Evolutionary conservation across 352 stramenopile genomes (phyloP).

Genomic region (Globisporangium nunn): DNA sequence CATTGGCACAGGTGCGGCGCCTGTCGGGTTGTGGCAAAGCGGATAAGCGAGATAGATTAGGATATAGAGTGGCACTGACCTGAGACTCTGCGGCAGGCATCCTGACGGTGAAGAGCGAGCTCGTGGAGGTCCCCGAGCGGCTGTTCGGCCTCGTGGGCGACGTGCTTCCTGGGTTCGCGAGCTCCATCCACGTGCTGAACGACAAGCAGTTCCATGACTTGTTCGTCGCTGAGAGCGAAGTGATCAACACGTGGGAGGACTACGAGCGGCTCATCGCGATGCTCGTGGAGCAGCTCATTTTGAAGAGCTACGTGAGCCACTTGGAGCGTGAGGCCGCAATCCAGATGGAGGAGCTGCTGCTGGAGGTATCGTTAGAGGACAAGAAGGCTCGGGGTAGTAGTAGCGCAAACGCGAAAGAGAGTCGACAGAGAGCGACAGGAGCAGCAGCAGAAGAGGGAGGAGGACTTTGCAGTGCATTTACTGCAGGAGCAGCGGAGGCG

Average conservation of each 20-base stretch:
- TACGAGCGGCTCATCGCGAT: slow-evolving; percentile 81
- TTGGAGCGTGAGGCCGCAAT: slow-evolving; percentile 56
- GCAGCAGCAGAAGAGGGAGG: not conserved
- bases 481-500: not conserved
- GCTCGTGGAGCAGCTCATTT: slow-evolving; percentile 77
- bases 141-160: slow-evolving; percentile 59
- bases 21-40: too few relatives aligned
- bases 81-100: slow-evolving; percentile 33
- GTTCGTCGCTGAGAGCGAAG: slow-evolving; percentile 74
- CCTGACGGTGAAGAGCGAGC: slow-evolving; percentile 79
- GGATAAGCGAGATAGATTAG: not conserved
- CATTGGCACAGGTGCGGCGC: slow-evolving; percentile 49
- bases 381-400: not conserved
- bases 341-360: slow-evolving; percentile 74
- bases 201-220: slow-evolving; percentile 59
- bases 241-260: slow-evolving; percentile 76
- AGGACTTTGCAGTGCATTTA: not conserved
- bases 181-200: slow-evolving; percentile 51
- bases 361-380: slow-evolving; percentile 43
- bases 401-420: not conserved
- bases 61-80: not conserved
- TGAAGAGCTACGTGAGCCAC: slow-evolving; percentile 62
- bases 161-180: slow-evolving; percentile 59
- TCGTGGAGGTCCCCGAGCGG: slow-evolving; percentile 57
- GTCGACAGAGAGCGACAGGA: not conserved